phyloP scores from a whole-genome alignment of 179 eudicot genomes.

The Spergularia azorica region DNA sequence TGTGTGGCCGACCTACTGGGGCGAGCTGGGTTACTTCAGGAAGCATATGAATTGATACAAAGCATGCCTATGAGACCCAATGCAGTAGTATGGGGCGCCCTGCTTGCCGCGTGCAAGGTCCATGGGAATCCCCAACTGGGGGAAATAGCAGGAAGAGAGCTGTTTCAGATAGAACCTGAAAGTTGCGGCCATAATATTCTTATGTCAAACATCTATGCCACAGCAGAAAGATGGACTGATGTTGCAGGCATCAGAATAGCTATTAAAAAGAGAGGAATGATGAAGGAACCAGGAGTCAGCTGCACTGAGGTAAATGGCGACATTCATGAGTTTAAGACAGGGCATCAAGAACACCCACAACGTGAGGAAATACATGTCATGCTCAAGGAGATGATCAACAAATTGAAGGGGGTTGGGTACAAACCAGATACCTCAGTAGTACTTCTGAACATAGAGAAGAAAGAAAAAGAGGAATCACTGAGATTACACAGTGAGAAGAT shows the following conservation, averaged over 20 bases:
- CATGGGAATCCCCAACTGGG: slow-evolving; percentile 26
- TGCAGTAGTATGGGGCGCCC: slow-evolving; percentile 30
- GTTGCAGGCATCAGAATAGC: slow-evolving; percentile 25
- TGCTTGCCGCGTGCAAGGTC: slow-evolving; percentile 33
- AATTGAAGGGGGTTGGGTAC: slow-evolving; percentile 35
- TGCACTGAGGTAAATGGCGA: slow-evolving; percentile 32
- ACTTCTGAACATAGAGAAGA: slow-evolving; percentile 39
- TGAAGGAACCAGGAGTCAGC: slow-evolving; percentile 34
- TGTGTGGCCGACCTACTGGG: slow-evolving; percentile 39
- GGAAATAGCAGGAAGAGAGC: slow-evolving; percentile 25
- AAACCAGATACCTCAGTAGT: slow-evolving; percentile 44
- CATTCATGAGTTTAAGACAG: slow-evolving; percentile 43
- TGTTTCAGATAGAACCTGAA: slow-evolving; percentile 24
- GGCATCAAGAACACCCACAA: slow-evolving; percentile 43
- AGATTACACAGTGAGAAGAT: slow-evolving; percentile 54
- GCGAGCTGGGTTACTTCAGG: slow-evolving; percentile 30
- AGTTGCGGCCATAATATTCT: slow-evolving; percentile 34
- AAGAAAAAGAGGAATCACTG: slow-evolving; percentile 45
- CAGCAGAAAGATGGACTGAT: slow-evolving; percentile 28
- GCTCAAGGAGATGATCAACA: slow-evolving; percentile 40
- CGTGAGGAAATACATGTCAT: slow-evolving; percentile 27
- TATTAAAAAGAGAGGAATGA: slow-evolving; percentile 28
- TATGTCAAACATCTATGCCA: slow-evolving; percentile 33
- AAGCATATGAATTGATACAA: slow-evolving; percentile 33
- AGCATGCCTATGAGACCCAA: slow-evolving; percentile 35